Evolutionary conservation across 1,284 basidiomycete species (phyloP).

Genomic region (Ceratobasidium sp.): DNA sequence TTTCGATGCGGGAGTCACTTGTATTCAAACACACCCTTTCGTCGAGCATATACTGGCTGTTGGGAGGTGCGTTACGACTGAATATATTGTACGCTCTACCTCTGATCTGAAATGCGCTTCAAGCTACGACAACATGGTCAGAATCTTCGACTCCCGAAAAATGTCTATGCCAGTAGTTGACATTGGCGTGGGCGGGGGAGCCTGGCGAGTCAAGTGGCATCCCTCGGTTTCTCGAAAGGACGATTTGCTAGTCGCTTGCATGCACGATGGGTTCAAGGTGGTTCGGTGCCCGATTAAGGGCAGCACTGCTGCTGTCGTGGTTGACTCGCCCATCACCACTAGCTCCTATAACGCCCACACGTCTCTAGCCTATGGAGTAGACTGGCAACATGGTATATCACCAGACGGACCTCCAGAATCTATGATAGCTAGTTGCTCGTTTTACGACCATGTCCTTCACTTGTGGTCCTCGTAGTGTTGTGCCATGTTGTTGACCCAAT

Average conservation of each 20-base stretch:
- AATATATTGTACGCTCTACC: background rate
- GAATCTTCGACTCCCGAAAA: conserved; percentile 84
- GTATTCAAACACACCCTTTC: conserved; percentile 84
- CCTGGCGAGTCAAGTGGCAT: conserved; percentile 97
- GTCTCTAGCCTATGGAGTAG: conserved; percentile 91
- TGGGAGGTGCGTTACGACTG: conserved; percentile 68
- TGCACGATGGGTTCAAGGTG: conserved; percentile 97
- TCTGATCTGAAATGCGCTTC: background rate
- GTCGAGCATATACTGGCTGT: conserved; percentile 85
- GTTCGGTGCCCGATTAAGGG: conserved; percentile 59
- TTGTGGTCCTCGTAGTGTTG: conserved; percentile 64
- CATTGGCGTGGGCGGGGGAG: conserved; percentile 84
- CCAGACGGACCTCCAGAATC: conserved; percentile 53
- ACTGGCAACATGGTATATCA: conserved; percentile 74
- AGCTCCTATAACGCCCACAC: conserved; percentile 78
- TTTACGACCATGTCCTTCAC: conserved; percentile 89
- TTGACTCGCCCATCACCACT: conserved; percentile 55
- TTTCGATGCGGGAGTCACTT: conserved; percentile 93
- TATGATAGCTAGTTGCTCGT: conserved; percentile 88
- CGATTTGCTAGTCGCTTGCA: conserved; percentile 88
- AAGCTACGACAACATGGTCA: conserved; percentile 86
- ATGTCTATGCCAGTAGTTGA: conserved; percentile 64
- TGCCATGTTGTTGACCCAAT: background rate
- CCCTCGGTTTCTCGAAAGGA: conserved; percentile 64
- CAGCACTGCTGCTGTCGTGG: conserved; percentile 41